phyloP scores from a whole-genome alignment of 2,329 filamentous ascomycete genomes.

The Macrophomina pseudophaseolina region DNA sequence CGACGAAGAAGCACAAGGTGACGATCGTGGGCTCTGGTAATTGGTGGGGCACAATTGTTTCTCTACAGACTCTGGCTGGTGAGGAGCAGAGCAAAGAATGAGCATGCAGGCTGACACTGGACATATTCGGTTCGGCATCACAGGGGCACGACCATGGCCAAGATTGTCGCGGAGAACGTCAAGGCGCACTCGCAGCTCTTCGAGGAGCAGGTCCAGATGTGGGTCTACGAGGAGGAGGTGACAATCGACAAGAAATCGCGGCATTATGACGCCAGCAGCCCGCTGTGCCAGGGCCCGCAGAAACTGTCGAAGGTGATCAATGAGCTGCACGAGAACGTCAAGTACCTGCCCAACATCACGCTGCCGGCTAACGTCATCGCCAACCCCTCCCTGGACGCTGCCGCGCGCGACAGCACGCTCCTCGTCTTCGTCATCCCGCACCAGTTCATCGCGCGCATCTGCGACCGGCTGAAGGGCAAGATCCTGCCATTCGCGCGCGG shows the following conservation, averaged over 20 bases:
- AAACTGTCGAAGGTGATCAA: slow-evolving; percentile 95
- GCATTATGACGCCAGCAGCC: slow-evolving; percentile 71
- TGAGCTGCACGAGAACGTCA: slow-evolving; percentile 90
- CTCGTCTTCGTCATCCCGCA: slow-evolving; percentile 96
- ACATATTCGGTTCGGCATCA: slow-evolving; percentile 25
- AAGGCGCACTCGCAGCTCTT: slow-evolving; percentile 78
- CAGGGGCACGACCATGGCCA: slow-evolving; percentile 96
- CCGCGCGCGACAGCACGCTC: slow-evolving; percentile 83
- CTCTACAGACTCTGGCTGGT: background rate
- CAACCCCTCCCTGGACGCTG: slow-evolving; percentile 78
- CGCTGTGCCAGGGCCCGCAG: slow-evolving; percentile 54
- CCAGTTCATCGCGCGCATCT: slow-evolving; percentile 90
- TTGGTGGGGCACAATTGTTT: slow-evolving; percentile 64
- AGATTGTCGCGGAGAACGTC: slow-evolving; percentile 94
- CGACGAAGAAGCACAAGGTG: slow-evolving; percentile 83
- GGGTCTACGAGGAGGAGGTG: slow-evolving; percentile 96
- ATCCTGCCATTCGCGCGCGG: slow-evolving; percentile 91
- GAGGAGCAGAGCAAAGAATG: background rate
- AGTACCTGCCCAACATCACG: slow-evolving; percentile 89
- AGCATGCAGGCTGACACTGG: background rate
- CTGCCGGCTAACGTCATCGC: slow-evolving; percentile 84
- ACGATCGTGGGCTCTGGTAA: slow-evolving; percentile 95
- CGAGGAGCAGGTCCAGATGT: slow-evolving; percentile 93
- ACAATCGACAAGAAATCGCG: slow-evolving; percentile 72
- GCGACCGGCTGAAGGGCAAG: slow-evolving; percentile 81